Base-by-base conservation (phyloP, 1,284 basidiomycete genomes). In the Austroboletus niveus region DNA sequence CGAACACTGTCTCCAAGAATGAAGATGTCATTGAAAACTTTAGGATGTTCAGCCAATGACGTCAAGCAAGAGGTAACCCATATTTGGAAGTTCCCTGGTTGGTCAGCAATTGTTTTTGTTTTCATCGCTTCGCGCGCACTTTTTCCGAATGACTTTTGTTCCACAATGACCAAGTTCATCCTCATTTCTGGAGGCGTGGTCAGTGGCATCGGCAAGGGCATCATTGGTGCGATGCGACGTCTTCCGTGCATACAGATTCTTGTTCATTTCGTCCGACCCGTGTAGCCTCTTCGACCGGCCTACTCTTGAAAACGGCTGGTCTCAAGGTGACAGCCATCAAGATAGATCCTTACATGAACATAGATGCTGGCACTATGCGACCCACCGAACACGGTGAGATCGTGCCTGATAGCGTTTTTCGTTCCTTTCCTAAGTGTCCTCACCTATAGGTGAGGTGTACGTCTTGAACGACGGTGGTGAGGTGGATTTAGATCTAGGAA, bases 281-380 rank as follows among this genome's bases (percentile, higher is more conserved):
- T 42, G 41, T 56, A 94, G 95, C 96, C 62, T 99, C 96, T 40
- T 98, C 95, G 55, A 98, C 97, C 15, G 96, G 96, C 57, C 79
- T 99, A 47, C 81, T 99, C 49, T 81, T 99, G 70, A 98, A 98
- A 78, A 98, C 93, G 45, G 85, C 89, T 32, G 96, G 96, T 42
- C 79, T 97, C 58, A 96, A 94, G 72, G 96, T 98, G 65, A 99
- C 97, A 2, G 91, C 97, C 27, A 98, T 99, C 80, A 99, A 99
- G 77, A 98, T 99, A 63, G 96, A 99, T 72, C 96, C 96, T 22
- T 99, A 99, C 70, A 98, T 99, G 95, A 99, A 99, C 77, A 98
- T 99, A 65, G 96, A 99, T 81, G 97, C 96, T 35, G 97, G 97
- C 41, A 98, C 96, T 31, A 99, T 99, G 96, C 84, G 94, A 40